These are phyloP conservation scores for Trametes cinnabarina DNA, from an alignment of 768 basidiomycete genomes.

Conservation along the genomic window DNA sequence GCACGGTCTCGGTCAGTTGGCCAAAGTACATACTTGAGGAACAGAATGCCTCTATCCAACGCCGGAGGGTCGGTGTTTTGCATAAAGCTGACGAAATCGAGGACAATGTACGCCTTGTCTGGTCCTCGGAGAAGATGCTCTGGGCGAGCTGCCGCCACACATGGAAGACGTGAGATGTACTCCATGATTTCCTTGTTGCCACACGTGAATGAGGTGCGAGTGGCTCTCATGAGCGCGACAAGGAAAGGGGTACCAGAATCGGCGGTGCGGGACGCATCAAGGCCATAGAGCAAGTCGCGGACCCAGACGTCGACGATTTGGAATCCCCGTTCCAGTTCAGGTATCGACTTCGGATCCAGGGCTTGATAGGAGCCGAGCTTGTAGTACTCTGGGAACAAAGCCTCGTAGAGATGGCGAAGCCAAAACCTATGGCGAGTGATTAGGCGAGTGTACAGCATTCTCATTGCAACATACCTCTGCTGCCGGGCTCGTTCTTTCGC, in stretches of 20 bases:
- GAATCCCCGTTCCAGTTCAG: constrained; percentile 38
- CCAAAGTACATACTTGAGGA: constrained; percentile 25
- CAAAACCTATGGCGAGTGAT: constrained; percentile 42
- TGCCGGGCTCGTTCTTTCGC: neutral
- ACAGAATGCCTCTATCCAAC: constrained; percentile 36
- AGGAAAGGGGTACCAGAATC: constrained; percentile 32
- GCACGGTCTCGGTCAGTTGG: no score
- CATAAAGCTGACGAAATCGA: constrained; percentile 20
- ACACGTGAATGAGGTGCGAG: constrained; percentile 39
- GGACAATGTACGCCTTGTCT: neutral
- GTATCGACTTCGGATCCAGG: constrained; percentile 37
- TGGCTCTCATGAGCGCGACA: constrained; percentile 38
- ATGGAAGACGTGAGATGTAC: constrained; percentile 37
- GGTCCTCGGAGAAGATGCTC: constrained; percentile 10
- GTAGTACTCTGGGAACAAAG: constrained; percentile 46
- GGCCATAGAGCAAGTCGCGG: constrained; percentile 36
- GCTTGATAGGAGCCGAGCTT: constrained; percentile 43
- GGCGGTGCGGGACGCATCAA: constrained; percentile 19
- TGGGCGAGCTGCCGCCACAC: constrained; percentile 20
- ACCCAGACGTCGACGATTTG: constrained; percentile 47
- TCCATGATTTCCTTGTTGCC: constrained; percentile 34
- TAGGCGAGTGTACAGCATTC: neutral
- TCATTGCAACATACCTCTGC: neutral
- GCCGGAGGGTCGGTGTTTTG: neutral
- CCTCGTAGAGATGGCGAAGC: constrained; percentile 47